Evolutionary conservation across 495 filamentous ascomycete species (phyloP), one percentile per base, ranked within the genome.

Genomic region (Cenococcum geophilum): DNA sequence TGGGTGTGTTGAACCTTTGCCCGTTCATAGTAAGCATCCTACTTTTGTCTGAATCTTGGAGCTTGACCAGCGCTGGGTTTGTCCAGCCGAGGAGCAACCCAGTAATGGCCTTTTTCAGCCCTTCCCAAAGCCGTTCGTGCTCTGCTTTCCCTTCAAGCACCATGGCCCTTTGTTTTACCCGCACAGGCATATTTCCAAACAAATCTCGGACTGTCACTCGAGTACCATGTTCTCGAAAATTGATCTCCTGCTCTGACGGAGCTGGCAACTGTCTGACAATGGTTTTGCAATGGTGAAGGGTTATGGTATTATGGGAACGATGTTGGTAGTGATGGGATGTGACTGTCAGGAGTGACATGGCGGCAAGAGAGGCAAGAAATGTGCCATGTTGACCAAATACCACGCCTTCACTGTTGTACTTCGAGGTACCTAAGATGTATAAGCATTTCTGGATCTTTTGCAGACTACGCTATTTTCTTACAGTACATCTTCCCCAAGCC

Each of bases 111-210:
- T 76, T 79, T 65, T 80, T 82, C 23, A 97, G 74, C 1, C 76
- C 73, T 14, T 89, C 83, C 86, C 89, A 92, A 55, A 88, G 80
- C 57, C 80, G 80, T 32, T 91, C 86, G 1, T 83, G 60, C 48
- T 87, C 82, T 11, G 79, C 74, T 1, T 77, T 76, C 55, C 73
- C 76, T 55, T 79, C 73, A 12, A 76, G 64, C 50, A 71, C 58
- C 4, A 78, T 67, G 11, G 82, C 79, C 65, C 91, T 80, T 68
- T 88, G 88, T 73, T 93, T 96, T 21, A 97, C 86, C n/a, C 95
- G 86, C 11, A 98, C 93, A 1, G 93, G 93, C 86, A 98, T 91
- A 52, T 89, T 91, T 1, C 92, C 93, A 73, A 97, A 97, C 12
- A 98, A 77, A 68, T 96, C 88, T 62, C 89, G 84, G 2, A 97